phyloP scores from a whole-genome alignment of 176 grass and related monocot species.

The Juncus effusus region DNA sequence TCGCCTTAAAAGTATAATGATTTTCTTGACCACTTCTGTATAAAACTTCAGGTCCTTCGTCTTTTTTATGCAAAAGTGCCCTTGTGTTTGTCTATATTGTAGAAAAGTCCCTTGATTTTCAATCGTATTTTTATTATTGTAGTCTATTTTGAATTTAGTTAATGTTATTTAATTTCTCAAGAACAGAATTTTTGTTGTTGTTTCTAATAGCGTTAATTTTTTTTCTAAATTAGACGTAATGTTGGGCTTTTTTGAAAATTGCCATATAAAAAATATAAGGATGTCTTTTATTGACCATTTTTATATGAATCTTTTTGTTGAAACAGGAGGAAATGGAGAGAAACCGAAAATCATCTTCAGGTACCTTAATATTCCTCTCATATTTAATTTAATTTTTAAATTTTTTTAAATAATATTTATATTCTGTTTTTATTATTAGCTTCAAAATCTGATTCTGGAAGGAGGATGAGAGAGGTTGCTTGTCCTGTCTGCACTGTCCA shows the following conservation, averaged over 20 bases:
- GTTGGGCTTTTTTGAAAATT: too few species aligned
- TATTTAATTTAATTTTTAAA: too few species aligned
- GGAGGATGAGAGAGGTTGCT: slow-evolving; percentile 75
- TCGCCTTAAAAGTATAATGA: too few species aligned
- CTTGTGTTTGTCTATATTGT: background rate
- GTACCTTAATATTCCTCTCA: slow-evolving; percentile 21
- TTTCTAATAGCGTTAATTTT: background rate
- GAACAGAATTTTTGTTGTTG: background rate
- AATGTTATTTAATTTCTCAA: too few species aligned
- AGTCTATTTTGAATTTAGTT: too few species aligned
- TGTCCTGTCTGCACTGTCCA: slow-evolving; percentile 91
- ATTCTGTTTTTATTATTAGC: slow-evolving; percentile 31
- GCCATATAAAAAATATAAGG: background rate
- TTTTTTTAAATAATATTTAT: slow-evolving; percentile 7
- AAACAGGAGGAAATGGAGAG: slow-evolving; percentile 93
- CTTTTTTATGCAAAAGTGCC: background rate
- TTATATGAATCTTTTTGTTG: slow-evolving; percentile 13
- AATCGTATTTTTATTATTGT: too few species aligned
- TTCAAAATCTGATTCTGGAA: slow-evolving; percentile 57
- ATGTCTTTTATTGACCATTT: slow-evolving; percentile 23
- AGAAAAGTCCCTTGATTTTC: background rate
- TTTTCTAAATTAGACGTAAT: slow-evolving; percentile 11
- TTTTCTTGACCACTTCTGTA: background rate
- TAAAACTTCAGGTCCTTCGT: slow-evolving; percentile 64
- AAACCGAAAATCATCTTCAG: slow-evolving; percentile 86